These are phyloP conservation scores for Aspergillaceae sp. DNA, from an alignment of 2,329 filamentous ascomycete genomes.

Conservation along the genomic window DNA sequence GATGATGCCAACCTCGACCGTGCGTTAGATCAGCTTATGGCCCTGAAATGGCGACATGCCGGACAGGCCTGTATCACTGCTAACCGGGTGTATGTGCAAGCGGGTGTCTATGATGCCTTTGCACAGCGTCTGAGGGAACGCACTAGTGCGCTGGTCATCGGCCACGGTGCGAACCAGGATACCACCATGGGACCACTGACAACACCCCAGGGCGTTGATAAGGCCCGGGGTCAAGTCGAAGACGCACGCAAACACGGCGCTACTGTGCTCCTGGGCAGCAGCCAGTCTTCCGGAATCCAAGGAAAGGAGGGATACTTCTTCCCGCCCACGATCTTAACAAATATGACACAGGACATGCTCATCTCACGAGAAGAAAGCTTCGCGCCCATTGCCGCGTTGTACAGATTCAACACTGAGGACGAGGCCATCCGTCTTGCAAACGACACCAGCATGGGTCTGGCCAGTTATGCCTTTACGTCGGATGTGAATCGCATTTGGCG, in stretches of 20 bases:
- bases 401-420: conserved; percentile 58
- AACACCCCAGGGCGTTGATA: conserved; percentile 48
- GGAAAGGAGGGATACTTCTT: conserved; percentile 59
- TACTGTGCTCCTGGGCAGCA: conserved; percentile 54
- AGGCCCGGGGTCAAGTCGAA: conserved; percentile 51
- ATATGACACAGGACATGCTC: conserved; percentile 51
- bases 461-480: conserved; percentile 61
- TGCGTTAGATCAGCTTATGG: conserved; percentile 32
- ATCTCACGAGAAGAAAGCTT: conserved; percentile 56
- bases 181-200: conserved; percentile 56
- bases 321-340: conserved; percentile 56
- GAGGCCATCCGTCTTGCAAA: conserved; percentile 54
- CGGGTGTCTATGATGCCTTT: conserved; percentile 44
- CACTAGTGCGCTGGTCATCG: conserved; percentile 47
- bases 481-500: conserved; percentile 58
- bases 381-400: conserved; percentile 55
- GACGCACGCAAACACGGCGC: conserved; percentile 58
- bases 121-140: conserved; percentile 46
- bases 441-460: conserved; percentile 56
- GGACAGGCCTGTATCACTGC: conserved; percentile 40
- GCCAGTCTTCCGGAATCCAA: conserved; percentile 26
- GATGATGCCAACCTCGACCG: conserved; percentile 54
- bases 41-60: conserved; percentile 36
- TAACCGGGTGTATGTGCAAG: conserved; percentile 39
- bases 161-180: conserved; percentile 47